Evolutionary conservation across 306 rosid species (phyloP).

Genomic region (Macrotyloma uniflorum): DNA sequence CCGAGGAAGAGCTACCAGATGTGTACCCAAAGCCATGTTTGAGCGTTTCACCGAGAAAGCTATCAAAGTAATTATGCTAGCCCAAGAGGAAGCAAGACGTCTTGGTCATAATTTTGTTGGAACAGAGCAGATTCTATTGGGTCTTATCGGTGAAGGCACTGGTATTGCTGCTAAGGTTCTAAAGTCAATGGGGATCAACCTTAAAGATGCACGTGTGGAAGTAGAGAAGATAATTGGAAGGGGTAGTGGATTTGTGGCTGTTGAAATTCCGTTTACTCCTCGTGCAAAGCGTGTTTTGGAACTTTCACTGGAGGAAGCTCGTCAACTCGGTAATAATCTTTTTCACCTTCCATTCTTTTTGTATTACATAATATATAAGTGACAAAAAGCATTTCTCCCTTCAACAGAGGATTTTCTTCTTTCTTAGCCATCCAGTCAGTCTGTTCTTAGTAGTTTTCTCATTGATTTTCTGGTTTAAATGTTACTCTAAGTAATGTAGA

Average conservation of each 20-base stretch:
- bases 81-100: slow-evolving; percentile 98
- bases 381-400: not conserved
- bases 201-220: slow-evolving; percentile 97
- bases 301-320: slow-evolving; percentile 97
- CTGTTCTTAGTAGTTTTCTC: not conserved
- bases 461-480: not conserved
- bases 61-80: slow-evolving; percentile 95
- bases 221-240: slow-evolving; percentile 99
- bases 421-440: not conserved
- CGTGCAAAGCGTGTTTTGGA: slow-evolving; percentile 99
- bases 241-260: slow-evolving; percentile 99
- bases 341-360: not conserved
- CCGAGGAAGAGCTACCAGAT: slow-evolving; percentile 63
- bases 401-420: not conserved
- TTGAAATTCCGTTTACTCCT: slow-evolving; percentile 96
- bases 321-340: slow-evolving; percentile 80
- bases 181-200: slow-evolving; percentile 96
- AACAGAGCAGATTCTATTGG: slow-evolving; percentile 97
- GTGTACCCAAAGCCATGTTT: slow-evolving; percentile 88
- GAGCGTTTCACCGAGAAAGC: slow-evolving; percentile 99
- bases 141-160: slow-evolving; percentile 98
- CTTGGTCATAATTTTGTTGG: slow-evolving; percentile 99
- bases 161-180: slow-evolving; percentile 98
- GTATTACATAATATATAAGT: not conserved
- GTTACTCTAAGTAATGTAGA: slow-evolving; percentile 13